These are phyloP conservation scores for Protomyces inouyei DNA, from an alignment of 1,139 yeast species.

Conservation along the genomic window DNA sequence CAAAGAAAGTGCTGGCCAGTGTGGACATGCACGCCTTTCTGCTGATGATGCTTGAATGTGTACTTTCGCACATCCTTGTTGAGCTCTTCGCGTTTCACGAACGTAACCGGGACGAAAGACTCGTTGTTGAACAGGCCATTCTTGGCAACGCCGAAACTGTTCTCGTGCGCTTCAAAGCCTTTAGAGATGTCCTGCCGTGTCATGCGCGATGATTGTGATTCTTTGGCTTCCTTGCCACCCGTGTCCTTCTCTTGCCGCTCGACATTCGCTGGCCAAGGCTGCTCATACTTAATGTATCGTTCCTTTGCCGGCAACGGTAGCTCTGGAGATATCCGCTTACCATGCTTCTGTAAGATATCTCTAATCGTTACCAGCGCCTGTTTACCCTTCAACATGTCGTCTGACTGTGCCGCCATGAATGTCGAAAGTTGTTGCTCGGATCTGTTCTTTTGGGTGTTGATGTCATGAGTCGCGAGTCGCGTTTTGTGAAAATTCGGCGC, in stretches of 20 bases:
- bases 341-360: neutral
- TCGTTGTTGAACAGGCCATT: conserved; percentile 3
- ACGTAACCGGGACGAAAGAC: conserved; percentile 4
- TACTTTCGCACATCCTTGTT: conserved; percentile 10
- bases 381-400: neutral
- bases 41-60: conserved; percentile 17
- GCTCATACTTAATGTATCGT: conserved; percentile 7
- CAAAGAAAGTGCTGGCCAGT: conserved; percentile 21
- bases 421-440: neutral
- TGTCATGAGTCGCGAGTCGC: neutral
- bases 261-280: conserved; percentile 15
- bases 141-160: neutral
- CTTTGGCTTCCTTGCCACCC: neutral
- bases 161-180: neutral
- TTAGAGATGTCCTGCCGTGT: neutral
- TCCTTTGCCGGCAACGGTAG: neutral
- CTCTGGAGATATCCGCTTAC: neutral
- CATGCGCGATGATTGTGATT: neutral
- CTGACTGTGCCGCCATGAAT: neutral
- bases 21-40: neutral
- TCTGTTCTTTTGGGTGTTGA: neutral
- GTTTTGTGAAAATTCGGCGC: neutral
- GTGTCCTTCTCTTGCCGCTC: conserved; percentile 6
- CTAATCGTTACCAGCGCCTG: neutral
- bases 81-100: conserved; percentile 6